Percentiles rank a stretch among this genome's conserved stretches.
These are phyloP conservation scores for Nepenthes mirabilis DNA, from an alignment of 148 eudicot species.

Conservation along the genomic window DNA sequence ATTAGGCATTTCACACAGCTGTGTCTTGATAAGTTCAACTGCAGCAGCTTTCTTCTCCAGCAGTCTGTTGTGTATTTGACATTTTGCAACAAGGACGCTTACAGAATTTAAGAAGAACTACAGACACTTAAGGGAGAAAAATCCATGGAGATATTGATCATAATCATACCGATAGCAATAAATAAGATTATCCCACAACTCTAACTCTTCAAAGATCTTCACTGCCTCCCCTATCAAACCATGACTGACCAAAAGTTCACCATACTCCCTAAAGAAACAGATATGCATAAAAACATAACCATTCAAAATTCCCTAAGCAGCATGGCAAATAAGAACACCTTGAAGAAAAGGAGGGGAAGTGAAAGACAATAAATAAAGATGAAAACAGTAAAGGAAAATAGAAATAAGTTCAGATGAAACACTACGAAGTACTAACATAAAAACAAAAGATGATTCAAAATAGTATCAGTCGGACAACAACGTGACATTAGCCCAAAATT, in stretches of 20 bases:
- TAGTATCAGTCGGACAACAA: not conserved
- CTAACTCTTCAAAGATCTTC: conserved; percentile 76
- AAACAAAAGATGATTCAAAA: too few species aligned
- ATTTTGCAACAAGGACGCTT: not conserved
- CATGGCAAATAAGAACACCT: not conserved
- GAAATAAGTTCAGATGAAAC: too few species aligned
- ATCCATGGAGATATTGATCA: not conserved
- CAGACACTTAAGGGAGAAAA: not conserved
- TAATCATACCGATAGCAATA: conserved; percentile 61
- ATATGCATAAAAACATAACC: not conserved
- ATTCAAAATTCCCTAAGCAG: not conserved
- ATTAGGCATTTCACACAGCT: conserved; percentile 50
- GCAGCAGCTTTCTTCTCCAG: conserved; percentile 89
- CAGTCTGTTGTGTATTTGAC: conserved; percentile 18
- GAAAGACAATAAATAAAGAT: too few species aligned
- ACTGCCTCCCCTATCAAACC: conserved; percentile 90
- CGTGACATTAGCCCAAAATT: not conserved
- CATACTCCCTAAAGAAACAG: conserved; percentile 53
- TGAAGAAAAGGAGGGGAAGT: not conserved
- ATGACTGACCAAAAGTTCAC: conserved; percentile 71
- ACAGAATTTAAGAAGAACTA: not conserved
- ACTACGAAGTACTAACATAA: too few species aligned
- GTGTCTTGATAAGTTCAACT: conserved; percentile 66
- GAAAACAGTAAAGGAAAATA: too few species aligned
- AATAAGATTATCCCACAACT: conserved; percentile 92